Evolutionary conservation across 2,329 filamentous ascomycete genomes (phyloP).

Genomic region (Mollisiaceae sp.): DNA sequence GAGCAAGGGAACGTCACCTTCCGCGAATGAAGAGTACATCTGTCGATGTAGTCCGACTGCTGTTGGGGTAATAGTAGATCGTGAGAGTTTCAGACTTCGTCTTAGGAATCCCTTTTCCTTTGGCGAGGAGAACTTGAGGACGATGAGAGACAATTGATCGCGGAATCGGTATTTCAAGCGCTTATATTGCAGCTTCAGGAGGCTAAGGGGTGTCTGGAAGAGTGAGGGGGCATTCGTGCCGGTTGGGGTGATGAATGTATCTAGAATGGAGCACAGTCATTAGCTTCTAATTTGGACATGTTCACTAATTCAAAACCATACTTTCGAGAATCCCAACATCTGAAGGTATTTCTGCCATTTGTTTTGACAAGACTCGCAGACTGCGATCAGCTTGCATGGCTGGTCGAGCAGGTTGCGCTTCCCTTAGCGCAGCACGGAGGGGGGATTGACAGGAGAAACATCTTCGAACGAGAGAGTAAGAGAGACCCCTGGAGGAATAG

Average conservation of each 20-base stretch:
- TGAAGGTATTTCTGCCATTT: constrained; percentile 27
- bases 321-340: constrained; percentile 38
- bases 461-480: constrained; percentile 25
- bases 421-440: constrained; percentile 17
- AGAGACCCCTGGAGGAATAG: constrained; percentile 20
- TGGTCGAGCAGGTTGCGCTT: constrained; percentile 10
- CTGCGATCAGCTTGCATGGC: constrained; percentile 26
- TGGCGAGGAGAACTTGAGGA: constrained; percentile 30
- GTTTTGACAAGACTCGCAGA: constrained; percentile 25
- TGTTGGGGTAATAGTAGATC: constrained; percentile 52
- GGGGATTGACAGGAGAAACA: constrained; percentile 32
- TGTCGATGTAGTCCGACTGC: constrained; percentile 64
- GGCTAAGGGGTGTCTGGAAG: constrained; percentile 33
- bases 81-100: constrained; percentile 49
- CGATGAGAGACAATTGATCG: constrained; percentile 32
- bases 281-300: constrained; percentile 24
- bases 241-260: constrained; percentile 45
- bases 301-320: constrained; percentile 23
- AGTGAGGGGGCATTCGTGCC: constrained; percentile 40
- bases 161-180: constrained; percentile 34
- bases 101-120: constrained; percentile 23
- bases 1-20: constrained; percentile 58
- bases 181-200: constrained; percentile 39
- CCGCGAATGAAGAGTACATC: constrained; percentile 66
- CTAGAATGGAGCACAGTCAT: constrained; percentile 36